Evolutionary conservation across 306 rosid genomes (phyloP).

Genomic region (Trifolium dubium): DNA sequence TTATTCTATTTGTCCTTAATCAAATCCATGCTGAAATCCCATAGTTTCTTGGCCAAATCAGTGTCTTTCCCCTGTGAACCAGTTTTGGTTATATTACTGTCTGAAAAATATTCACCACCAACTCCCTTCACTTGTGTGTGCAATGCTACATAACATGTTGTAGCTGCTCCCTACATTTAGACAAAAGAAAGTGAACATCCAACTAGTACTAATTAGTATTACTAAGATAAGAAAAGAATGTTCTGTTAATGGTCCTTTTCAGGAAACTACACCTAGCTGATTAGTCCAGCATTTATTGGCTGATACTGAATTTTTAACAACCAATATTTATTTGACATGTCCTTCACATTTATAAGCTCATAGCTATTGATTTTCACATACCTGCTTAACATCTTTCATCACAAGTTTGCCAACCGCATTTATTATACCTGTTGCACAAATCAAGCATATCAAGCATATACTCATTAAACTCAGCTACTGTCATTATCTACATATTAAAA

Average conservation of each 20-base stretch:
- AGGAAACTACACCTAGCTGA: background rate
- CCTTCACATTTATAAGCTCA: conserved; percentile 16
- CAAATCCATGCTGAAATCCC: conserved; percentile 75
- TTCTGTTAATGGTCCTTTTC: background rate
- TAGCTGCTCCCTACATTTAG: conserved; percentile 80
- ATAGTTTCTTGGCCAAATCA: conserved; percentile 70
- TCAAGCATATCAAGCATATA: conserved; percentile 21
- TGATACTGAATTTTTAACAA: conserved; percentile 17
- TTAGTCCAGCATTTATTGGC: background rate
- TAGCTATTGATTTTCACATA: conserved; percentile 27
- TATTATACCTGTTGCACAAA: conserved; percentile 55
- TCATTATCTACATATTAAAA: background rate
- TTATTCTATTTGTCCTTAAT: conserved; percentile 27
- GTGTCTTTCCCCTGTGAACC: conserved; percentile 51
- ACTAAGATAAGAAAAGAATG: conserved; percentile 6
- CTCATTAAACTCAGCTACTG: conserved; percentile 15
- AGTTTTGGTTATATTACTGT: conserved; percentile 60
- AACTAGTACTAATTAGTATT: background rate
- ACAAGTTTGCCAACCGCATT: conserved; percentile 49
- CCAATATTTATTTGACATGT: conserved; percentile 19
- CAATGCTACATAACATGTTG: conserved; percentile 85
- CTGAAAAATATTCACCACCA: conserved; percentile 66
- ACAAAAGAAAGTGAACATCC: conserved; percentile 27
- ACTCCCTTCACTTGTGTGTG: conserved; percentile 77
- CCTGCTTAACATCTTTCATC: conserved; percentile 77